Percentiles rank a stretch among this genome's conserved stretches.
Conservation (phyloP, 768 basidiomycete species). For the Rhizopogon vulgaris region DNA sequence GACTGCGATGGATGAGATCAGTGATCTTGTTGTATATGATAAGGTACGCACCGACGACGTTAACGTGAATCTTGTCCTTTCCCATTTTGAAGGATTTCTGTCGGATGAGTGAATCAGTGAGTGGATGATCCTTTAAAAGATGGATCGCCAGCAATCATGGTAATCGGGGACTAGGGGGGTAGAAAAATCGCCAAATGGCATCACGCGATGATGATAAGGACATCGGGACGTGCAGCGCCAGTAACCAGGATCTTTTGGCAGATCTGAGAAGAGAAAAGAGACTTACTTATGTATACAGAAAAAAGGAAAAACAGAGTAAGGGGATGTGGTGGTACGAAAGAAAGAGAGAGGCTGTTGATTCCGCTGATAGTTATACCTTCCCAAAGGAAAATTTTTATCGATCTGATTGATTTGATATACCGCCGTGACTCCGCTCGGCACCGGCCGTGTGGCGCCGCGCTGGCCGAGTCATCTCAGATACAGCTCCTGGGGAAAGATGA, state of each 20-base stretch:
- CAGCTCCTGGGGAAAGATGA: too few species aligned
- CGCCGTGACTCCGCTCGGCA: slow-evolving; percentile 37
- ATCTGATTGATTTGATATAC: slow-evolving; percentile 50
- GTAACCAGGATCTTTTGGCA: not conserved
- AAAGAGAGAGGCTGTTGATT: slow-evolving; percentile 30
- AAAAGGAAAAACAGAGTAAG: slow-evolving; percentile 28
- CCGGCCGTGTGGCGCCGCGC: slow-evolving; percentile 14
- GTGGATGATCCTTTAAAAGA: slow-evolving; percentile 2
- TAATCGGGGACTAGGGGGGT: slow-evolving; percentile 6
- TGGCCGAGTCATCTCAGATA: slow-evolving; percentile 8
- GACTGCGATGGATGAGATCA: slow-evolving; percentile 47
- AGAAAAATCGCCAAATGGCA: not conserved
- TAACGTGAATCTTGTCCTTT: slow-evolving; percentile 95
- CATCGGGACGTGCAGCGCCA: slow-evolving; percentile 20
- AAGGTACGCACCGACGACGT: slow-evolving; percentile 81
- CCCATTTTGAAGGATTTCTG: slow-evolving; percentile 75
- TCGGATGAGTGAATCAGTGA: slow-evolving; percentile 5
- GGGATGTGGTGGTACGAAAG: slow-evolving; percentile 31
- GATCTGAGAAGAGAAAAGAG: slow-evolving; percentile 6
- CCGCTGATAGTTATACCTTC: slow-evolving; percentile 57
- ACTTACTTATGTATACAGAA: slow-evolving; percentile 42
- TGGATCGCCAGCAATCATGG: slow-evolving; percentile 20
- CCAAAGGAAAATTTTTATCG: slow-evolving; percentile 57
- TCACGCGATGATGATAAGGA: slow-evolving; percentile 12
- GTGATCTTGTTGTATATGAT: slow-evolving; percentile 21